phyloP scores from a whole-genome alignment of 805 yeast genomes.

The Kluyveromyces dobzhanskii region DNA sequence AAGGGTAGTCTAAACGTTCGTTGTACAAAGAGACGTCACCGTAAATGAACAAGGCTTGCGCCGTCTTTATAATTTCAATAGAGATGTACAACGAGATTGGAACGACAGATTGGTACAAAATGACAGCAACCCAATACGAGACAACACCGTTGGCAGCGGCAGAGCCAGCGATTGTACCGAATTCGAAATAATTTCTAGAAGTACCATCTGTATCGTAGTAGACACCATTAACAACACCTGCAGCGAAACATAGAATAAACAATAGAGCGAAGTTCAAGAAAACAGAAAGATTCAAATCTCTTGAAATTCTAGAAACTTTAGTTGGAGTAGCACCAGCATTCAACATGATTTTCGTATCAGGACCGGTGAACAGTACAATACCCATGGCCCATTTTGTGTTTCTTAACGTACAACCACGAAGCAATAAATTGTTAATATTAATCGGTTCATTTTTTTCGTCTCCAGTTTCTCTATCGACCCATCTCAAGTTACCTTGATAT shows the following conservation, averaged over 20 bases:
- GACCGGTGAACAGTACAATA: slow-evolving; percentile 66
- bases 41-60: slow-evolving; percentile 73
- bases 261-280: slow-evolving; percentile 55
- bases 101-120: slow-evolving; percentile 69
- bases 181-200: slow-evolving; percentile 61
- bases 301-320: slow-evolving; percentile 63
- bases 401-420: slow-evolving; percentile 72
- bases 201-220: slow-evolving; percentile 39
- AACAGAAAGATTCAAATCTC: slow-evolving; percentile 65
- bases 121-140: slow-evolving; percentile 66
- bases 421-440: slow-evolving; percentile 56
- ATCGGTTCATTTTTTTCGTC: slow-evolving; percentile 47
- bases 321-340: slow-evolving; percentile 77
- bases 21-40: slow-evolving; percentile 70
- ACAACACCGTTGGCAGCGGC: slow-evolving; percentile 64
- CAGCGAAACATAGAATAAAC: slow-evolving; percentile 57
- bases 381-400: slow-evolving; percentile 83
- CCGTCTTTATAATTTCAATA: slow-evolving; percentile 73
- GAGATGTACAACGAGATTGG: slow-evolving; percentile 80
- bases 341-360: slow-evolving; percentile 72
- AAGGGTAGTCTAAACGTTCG: slow-evolving; percentile 62
- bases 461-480: slow-evolving; percentile 30
- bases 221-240: slow-evolving; percentile 66
- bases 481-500: slow-evolving; percentile 64
- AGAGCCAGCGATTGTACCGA: slow-evolving; percentile 57